Evolutionary conservation across 129 eudicot species (phyloP), one percentile per base, ranked within the genome.

Genomic region (Artemisia argyi): DNA sequence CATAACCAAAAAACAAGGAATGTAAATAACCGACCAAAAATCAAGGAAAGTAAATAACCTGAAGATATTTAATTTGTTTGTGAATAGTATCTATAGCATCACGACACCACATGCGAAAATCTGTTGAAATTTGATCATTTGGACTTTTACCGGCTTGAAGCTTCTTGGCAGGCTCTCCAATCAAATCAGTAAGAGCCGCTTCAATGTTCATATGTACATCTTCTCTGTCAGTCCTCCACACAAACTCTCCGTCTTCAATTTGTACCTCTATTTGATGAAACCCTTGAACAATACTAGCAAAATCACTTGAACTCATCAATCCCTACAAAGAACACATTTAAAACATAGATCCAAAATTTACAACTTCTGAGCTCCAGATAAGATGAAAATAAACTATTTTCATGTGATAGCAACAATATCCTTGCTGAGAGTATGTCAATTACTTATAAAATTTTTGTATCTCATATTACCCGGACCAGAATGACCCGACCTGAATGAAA

Each of bases 121-220:
- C 96, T 24, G 98, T 92, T 57, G 84, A 81, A 56, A 92, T 96
- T 87, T 92, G 98, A 89, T 92, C 98, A 65, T 92, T 92, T 73
- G 95, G 84, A 81, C 96, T 92, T 66, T 96, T 81, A 9, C 96
- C 98, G 20, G 96, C 89, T 72, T 92, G 98, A 56, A 92, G 98
- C 87, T 92, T 92, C 82, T 92, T 92, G 0, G 98, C 96, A 69
- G 98, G 91, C 74, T 92, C 96, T 20, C 96, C 98, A 73, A 92
- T 88, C 75, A 92, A 76, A 78, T 89, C 96, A 16, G 98, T 92
- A 22, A 92, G 98, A 0, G 89, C 88, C 60, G 98, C 98, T 83
- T 92, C 96, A 62, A 92, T 92, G 83, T 92, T 89, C 96, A 92
- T 92, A 78, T 89, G 98, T 46, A 92, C 98, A 49, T 92, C 98